Base-by-base conservation (phyloP, 192 early-diverging fungal genomes). In the Coemansia sp. region DNA sequence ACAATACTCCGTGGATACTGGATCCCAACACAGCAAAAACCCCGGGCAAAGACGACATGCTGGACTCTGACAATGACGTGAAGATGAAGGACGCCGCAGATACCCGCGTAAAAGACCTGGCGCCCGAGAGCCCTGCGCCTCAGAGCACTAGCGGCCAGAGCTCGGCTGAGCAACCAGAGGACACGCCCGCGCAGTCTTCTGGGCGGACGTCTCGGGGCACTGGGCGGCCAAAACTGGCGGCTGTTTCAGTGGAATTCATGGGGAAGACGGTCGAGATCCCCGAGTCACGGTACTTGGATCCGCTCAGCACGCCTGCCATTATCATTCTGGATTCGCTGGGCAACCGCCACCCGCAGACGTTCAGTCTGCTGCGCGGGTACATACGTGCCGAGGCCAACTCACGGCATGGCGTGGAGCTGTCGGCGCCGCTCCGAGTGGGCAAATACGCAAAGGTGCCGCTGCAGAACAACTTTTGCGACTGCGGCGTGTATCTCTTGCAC, bases 401-500 rank as follows among this genome's bases (percentile, higher is more conserved):
- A 10, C 61, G 71, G 12, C 82, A 83, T 40, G 29, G 60, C 1
- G 47, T 73, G 14, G 53, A 75, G 0, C 42, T 75, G 33, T 25
- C 36, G 4, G 47, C 60, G 8, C 59, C 45, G 16, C 12, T 52
- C 4, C 49, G 18, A 2, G 20, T 64, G 1, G 75, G 79, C 7
- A 76, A 60, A 43, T 78, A 85, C 38, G 85, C 79, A 42, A 85
- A 85, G 69, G 78, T 82, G 14, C 88, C 88, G 13, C 44, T 70
- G 18, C 92, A 94, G 42, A 50, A 69, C 40, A 94, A 94, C 51
- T 60, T 77, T 52, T 89, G 82, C 45, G 92, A 94, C 60, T 94
- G 92, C 53, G 92, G 92, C n/a, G 67, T 94, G 12, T 92, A 80
- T 65, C 34, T 94, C n/a, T 57, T 89, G 7, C 80, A 91, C 47